Evolutionary conservation across 2,329 filamentous ascomycete species (phyloP).

Genomic region (Botrytis galanthina): DNA sequence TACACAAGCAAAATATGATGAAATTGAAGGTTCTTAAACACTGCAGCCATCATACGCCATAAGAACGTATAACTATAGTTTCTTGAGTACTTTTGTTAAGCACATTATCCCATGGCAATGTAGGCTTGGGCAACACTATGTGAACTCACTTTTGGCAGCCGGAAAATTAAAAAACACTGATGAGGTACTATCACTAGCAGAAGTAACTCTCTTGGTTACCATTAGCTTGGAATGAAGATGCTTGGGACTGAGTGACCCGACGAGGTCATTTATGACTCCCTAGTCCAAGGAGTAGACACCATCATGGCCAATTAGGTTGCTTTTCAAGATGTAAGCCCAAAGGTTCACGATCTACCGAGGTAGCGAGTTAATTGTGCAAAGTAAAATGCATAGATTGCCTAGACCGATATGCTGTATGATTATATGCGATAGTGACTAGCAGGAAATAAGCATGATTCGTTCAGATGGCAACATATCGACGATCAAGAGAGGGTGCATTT

Average conservation of each 20-base stretch:
- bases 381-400: not conserved
- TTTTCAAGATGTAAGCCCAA: not conserved
- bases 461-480: not conserved
- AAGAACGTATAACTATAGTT: no score
- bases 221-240: not conserved
- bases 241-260: not conserved
- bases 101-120: no score
- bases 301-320: not conserved
- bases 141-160: not conserved
- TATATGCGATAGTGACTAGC: not conserved
- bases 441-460: not conserved
- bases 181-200: not conserved
- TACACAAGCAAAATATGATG: not conserved
- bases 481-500: not conserved
- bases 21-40: not conserved
- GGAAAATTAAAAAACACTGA: not conserved
- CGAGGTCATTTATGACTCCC: not conserved
- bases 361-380: not conserved
- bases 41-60: no score
- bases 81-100: not conserved
- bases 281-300: no score
- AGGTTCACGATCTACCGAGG: not conserved
- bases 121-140: not conserved
- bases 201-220: fast-evolving
- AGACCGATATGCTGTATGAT: not conserved